phyloP scores from a whole-genome alignment of 164 flowering plant species.

The Kalanchoe fedtschenkoi region DNA sequence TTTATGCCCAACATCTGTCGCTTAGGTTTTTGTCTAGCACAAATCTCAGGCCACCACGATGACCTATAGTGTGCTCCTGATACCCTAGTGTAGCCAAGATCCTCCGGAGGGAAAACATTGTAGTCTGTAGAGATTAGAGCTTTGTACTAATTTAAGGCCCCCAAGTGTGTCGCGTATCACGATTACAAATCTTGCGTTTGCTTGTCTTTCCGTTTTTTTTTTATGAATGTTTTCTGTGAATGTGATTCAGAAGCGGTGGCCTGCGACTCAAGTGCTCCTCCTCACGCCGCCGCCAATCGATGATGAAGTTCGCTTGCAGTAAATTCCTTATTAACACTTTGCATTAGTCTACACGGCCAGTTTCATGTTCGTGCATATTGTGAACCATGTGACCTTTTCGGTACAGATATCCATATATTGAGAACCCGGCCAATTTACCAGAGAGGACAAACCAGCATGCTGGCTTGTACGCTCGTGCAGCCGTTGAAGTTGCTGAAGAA shows the following conservation, averaged over 20 bases:
- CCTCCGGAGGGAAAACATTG: no score
- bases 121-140: no score
- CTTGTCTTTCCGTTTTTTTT: no score
- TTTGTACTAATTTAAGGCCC: no score
- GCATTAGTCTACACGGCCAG: not conserved
- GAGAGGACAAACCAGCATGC: conserved; percentile 81
- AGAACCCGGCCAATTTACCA: conserved; percentile 41
- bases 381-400: not conserved
- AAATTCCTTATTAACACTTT: conserved; percentile 1
- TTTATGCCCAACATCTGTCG: no score
- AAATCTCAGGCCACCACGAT: no score
- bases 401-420: conserved; percentile 46
- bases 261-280: conserved; percentile 34
- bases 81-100: no score
- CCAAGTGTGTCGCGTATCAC: no score
- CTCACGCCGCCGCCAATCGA: conserved; percentile 81
- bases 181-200: no score
- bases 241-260: conserved; percentile 55
- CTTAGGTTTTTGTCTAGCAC: no score
- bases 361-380: not conserved
- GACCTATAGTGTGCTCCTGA: no score
- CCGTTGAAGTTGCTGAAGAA: conserved; percentile 46
- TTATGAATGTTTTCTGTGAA: not conserved
- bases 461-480: conserved; percentile 53
- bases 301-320: conserved; percentile 57